These are phyloP conservation scores for Dovyalis caffra DNA, from an alignment of 345 rosid species.

Conservation along the genomic window DNA sequence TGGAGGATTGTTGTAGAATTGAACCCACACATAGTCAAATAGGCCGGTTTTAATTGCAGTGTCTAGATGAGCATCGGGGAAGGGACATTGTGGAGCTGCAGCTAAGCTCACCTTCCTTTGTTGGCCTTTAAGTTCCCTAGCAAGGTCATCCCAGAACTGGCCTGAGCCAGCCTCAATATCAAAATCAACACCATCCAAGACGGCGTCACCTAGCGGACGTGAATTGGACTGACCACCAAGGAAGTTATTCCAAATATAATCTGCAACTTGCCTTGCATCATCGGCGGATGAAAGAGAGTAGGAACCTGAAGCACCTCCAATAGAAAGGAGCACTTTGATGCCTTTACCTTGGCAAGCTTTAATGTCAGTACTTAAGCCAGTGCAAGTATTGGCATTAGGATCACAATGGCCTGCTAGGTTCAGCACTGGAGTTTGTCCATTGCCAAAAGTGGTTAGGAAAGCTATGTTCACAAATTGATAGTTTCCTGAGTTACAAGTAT, in stretches of 20 bases:
- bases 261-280: slow-evolving; percentile 5
- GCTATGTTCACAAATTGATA: slow-evolving; percentile 19
- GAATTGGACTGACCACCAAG: slow-evolving; percentile 12
- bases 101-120: slow-evolving; percentile 7
- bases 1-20: slow-evolving; percentile 12
- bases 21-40: slow-evolving; percentile 20
- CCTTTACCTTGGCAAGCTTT: slow-evolving; percentile 9
- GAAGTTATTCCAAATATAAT: slow-evolving; percentile 18
- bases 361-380: background rate
- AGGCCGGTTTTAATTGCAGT: slow-evolving; percentile 11
- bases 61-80: slow-evolving; percentile 10
- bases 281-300: slow-evolving; percentile 14
- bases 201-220: slow-evolving; percentile 18
- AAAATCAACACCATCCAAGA: slow-evolving; percentile 21
- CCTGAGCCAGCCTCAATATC: slow-evolving; percentile 6
- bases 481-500: slow-evolving; percentile 13
- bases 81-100: slow-evolving; percentile 21
- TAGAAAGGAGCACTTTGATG: slow-evolving; percentile 14
- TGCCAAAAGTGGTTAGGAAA: slow-evolving; percentile 10
- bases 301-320: background rate
- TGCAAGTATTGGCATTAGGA: slow-evolving; percentile 3
- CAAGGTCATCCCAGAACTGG: slow-evolving; percentile 16
- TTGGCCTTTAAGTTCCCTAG: background rate
- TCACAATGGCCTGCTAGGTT: slow-evolving; percentile 18
- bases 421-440: slow-evolving; percentile 10